Evolutionary conservation across 2,329 filamentous ascomycete species (phyloP).

Genomic region (Balansia obtecta): DNA sequence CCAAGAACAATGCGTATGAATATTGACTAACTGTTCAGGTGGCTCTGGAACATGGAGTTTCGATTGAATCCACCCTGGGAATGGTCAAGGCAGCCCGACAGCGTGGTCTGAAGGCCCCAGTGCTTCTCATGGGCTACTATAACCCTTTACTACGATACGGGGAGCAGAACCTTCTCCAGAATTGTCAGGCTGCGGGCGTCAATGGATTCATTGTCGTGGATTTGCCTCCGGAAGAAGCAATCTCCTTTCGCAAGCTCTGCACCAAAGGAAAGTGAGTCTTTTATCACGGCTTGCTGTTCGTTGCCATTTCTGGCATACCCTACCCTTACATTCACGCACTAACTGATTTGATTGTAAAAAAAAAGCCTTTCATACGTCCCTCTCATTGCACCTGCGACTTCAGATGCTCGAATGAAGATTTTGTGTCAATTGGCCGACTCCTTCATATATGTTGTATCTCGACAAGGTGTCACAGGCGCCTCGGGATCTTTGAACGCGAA

Average conservation of each 20-base stretch:
- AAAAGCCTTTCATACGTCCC: slow-evolving; percentile 80
- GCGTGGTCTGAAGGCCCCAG: slow-evolving; percentile 65
- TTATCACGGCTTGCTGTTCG: background rate
- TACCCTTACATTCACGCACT: background rate
- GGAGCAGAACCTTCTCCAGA: slow-evolving; percentile 75
- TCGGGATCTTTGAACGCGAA: slow-evolving; percentile 69
- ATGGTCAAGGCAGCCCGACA: slow-evolving; percentile 74
- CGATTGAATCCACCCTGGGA: slow-evolving; percentile 62
- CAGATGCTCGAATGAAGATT: slow-evolving; percentile 84
- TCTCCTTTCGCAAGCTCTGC: slow-evolving; percentile 81
- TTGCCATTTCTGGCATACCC: background rate
- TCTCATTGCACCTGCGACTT: slow-evolving; percentile 90
- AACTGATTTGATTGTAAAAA: slow-evolving; percentile 16
- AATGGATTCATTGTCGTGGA: slow-evolving; percentile 98
- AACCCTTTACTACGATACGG: slow-evolving; percentile 92
- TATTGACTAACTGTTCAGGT: slow-evolving; percentile 22
- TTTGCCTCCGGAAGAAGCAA: slow-evolving; percentile 86
- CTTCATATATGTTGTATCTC: slow-evolving; percentile 96
- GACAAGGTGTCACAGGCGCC: slow-evolving; percentile 93
- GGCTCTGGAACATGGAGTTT: slow-evolving; percentile 81
- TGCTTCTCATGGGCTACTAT: slow-evolving; percentile 98
- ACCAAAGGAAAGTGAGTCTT: slow-evolving; percentile 54
- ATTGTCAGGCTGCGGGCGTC: slow-evolving; percentile 72
- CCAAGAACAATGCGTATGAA: slow-evolving; percentile 5
- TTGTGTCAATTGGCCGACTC: slow-evolving; percentile 95